Evolutionary conservation across 208 protist species (phyloP).

Genomic region (Trypanosoma scelopori): DNA sequence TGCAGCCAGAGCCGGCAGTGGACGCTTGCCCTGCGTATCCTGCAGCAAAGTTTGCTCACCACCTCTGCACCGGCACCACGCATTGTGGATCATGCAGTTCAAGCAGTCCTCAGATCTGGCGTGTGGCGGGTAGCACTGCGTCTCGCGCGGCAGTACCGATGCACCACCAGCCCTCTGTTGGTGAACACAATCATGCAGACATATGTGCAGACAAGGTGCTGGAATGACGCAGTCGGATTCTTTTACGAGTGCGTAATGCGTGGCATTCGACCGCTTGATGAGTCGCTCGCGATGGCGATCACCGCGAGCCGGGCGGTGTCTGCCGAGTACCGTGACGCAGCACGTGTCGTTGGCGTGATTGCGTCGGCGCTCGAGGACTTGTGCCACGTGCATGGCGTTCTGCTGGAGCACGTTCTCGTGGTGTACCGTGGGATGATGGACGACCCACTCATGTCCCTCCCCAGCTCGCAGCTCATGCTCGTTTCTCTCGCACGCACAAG

Average conservation of each 20-base stretch:
- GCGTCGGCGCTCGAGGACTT: conserved; percentile 80
- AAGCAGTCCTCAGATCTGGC: conserved; percentile 46
- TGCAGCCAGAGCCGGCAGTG: conserved; percentile 62
- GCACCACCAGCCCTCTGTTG: conserved; percentile 49
- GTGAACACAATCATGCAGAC: conserved; percentile 58
- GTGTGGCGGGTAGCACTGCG: conserved; percentile 52
- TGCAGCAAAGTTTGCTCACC: conserved; percentile 65
- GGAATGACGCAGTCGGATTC: conserved; percentile 68
- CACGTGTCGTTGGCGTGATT: conserved; percentile 59
- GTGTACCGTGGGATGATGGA: conserved; percentile 43
- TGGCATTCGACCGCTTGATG: conserved; percentile 58
- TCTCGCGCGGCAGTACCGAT: conserved; percentile 42
- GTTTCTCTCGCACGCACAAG: conserved; percentile 5
- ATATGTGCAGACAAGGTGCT: conserved; percentile 49
- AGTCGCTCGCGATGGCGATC: conserved; percentile 63
- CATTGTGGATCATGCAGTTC: conserved; percentile 48
- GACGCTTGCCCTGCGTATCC: conserved; percentile 59
- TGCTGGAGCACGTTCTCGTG: conserved; percentile 72
- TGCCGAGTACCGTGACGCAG: conserved; percentile 58
- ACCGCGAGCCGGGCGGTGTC: conserved; percentile 60
- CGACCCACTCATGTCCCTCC: background rate
- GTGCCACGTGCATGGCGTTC: conserved; percentile 54
- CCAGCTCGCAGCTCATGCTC: conserved; percentile 5
- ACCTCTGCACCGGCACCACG: conserved; percentile 40
- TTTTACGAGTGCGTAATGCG: conserved; percentile 65